Evolutionary conservation across 345 rosid genomes (phyloP), one percentile per base, ranked within the genome.

Genomic region (Garcia nutans): DNA sequence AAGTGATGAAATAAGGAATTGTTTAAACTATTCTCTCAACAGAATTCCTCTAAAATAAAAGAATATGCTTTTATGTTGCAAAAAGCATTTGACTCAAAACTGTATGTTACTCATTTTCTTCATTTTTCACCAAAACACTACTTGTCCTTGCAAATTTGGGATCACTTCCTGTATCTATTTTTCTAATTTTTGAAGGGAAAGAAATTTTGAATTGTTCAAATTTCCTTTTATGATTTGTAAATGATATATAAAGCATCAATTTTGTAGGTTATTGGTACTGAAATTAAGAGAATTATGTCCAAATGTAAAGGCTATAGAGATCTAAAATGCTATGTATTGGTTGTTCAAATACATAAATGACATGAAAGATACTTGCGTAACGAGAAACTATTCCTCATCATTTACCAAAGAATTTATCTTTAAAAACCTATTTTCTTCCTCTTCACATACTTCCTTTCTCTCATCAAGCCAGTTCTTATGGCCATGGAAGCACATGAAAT

Each of bases 401-500:
- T 47, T 47, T 50, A 52, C 67, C 56, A 17, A 60, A 31, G 15
- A 5, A 56, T 55, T 55, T 37, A 47, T 10, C 65, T 65, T 71
- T 63, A 68, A 52, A 71, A 72, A 11, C 31, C 15, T 37, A 20
- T 15, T 4, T 67, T 19, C 41, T 37, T 62, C 45, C 61, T 45
- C 78, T 68, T 75, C 33, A 70, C 55, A 26, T 56, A 68, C 73
- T 66, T 66, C 72, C 26, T 61, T 71, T 22, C 42, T 58, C 71
- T 15, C 37, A 62, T 57, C 33, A 24, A 54, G n/a, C 52, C 31
- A 33, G 17, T 33, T 37, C 73, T 44, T 44, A 23, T 64, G 50
- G 67, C 67, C 54, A 84, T 83, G 86, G 84, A 82, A 65, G 52
- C 68, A 3, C 60, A 71, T 44, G 81, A 70, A 22, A 64, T 80